Conservation (phyloP, 1,139 yeast genomes). For the Debaryomyces nepalensis region DNA sequence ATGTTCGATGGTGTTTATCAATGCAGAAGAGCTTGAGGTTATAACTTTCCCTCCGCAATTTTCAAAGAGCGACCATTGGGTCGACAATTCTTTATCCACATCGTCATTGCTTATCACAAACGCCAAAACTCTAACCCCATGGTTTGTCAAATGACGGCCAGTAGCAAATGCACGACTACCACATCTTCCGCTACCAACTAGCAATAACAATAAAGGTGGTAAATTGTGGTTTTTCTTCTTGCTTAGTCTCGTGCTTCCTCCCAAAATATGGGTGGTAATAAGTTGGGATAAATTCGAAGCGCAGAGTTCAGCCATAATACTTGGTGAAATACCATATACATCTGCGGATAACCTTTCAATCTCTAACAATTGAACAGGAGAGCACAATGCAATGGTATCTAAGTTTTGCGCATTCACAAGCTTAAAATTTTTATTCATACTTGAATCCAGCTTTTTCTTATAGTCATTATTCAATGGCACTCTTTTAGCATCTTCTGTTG, state of each 20-base stretch:
- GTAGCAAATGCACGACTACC: slow-evolving; percentile 80
- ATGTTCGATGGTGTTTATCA: slow-evolving; percentile 37
- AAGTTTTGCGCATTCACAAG: slow-evolving; percentile 30
- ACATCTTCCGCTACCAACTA: slow-evolving; percentile 74
- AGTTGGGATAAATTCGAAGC: slow-evolving; percentile 69
- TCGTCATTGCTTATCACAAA: slow-evolving; percentile 48
- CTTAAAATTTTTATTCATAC: slow-evolving; percentile 20
- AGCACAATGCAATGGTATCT: slow-evolving; percentile 58
- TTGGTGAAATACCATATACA: slow-evolving; percentile 54
- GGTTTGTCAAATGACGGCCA: slow-evolving; percentile 78
- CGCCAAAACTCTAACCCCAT: slow-evolving; percentile 71
- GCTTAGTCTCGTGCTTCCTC: slow-evolving; percentile 68
- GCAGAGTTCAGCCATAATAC: slow-evolving; percentile 66
- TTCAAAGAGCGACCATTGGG: slow-evolving; percentile 59
- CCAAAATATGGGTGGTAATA: slow-evolving; percentile 59
- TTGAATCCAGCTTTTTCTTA: not conserved
- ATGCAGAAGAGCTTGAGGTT: slow-evolving; percentile 36
- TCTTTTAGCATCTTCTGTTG: not conserved
- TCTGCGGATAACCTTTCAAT: slow-evolving; percentile 67
- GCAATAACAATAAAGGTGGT: slow-evolving; percentile 74
- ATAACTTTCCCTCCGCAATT: slow-evolving; percentile 50
- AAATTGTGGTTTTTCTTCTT: slow-evolving; percentile 66
- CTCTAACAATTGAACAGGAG: slow-evolving; percentile 83
- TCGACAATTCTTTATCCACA: slow-evolving; percentile 31
- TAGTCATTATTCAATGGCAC: not conserved